phyloP scores from a whole-genome alignment of 83 land plant species.

The Picea abies region DNA sequence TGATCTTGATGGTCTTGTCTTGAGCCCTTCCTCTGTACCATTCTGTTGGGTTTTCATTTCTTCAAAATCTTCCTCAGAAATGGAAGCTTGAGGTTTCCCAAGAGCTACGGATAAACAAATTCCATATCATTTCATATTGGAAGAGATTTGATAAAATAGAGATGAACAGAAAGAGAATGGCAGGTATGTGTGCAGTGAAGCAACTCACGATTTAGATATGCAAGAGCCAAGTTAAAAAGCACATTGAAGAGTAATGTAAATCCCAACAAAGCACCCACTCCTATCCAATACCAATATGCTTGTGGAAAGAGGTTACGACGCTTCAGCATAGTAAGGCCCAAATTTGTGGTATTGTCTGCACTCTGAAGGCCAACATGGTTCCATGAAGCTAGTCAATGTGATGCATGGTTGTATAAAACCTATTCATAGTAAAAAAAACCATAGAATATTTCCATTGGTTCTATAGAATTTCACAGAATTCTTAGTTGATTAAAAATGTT shows the following conservation, averaged over 20 bases:
- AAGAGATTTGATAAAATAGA: background rate
- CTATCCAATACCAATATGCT: slow-evolving; percentile 81
- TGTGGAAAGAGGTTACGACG: slow-evolving; percentile 34
- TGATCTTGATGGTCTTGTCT: slow-evolving; percentile 7
- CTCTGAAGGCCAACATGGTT: slow-evolving; percentile 24
- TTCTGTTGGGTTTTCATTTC: slow-evolving; percentile 47
- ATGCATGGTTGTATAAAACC: no score
- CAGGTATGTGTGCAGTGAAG: background rate
- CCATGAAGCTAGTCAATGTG: no score
- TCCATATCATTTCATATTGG: background rate
- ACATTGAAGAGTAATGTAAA: slow-evolving; percentile 72
- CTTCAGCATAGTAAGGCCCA: slow-evolving; percentile 45
- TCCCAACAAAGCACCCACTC: slow-evolving; percentile 68
- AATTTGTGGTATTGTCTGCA: slow-evolving; percentile 18
- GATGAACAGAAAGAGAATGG: background rate
- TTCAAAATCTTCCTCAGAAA: slow-evolving; percentile 56
- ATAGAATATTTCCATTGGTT: no score
- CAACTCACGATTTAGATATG: slow-evolving; percentile 68
- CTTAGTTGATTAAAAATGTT: no score
- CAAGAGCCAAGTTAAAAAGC: slow-evolving; percentile 71
- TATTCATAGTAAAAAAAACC: no score
- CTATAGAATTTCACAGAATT: no score
- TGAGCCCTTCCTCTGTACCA: slow-evolving; percentile 27
- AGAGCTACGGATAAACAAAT: slow-evolving; percentile 41
- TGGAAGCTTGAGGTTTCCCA: slow-evolving; percentile 69